phyloP scores from a whole-genome alignment of 169 alveolate species.

The Blepharisma undulans region DNA sequence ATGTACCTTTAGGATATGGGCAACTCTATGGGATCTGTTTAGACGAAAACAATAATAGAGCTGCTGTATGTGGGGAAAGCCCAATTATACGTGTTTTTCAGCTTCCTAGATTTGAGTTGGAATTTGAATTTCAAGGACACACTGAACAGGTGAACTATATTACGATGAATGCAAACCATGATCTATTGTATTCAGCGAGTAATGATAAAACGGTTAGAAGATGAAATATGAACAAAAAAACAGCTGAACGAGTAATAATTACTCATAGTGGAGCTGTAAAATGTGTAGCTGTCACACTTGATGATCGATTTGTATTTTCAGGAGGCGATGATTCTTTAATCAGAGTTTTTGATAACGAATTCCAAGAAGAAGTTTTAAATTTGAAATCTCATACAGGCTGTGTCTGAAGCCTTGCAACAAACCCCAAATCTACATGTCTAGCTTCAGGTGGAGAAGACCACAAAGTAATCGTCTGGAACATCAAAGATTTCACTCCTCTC shows the following conservation, averaged over 20 bases:
- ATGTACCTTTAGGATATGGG: constrained; percentile 8
- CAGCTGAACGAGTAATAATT: neutral
- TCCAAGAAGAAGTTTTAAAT: neutral
- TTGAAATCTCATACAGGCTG: constrained; percentile 15
- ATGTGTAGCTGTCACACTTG: neutral
- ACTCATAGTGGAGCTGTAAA: neutral
- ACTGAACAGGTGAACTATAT: neutral
- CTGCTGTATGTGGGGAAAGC: neutral
- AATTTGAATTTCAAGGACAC: neutral
- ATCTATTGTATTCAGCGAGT: constrained; percentile 79
- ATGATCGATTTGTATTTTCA: neutral
- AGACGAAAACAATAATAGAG: neutral
- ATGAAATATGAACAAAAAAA: constrained; percentile 78
- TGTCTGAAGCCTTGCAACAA: neutral
- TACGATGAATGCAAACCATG: neutral
- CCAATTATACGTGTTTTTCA: neutral
- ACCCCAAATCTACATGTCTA: neutral
- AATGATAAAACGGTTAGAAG: constrained; percentile 83
- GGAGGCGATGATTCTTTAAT: constrained; percentile 25
- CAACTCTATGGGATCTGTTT: neutral
- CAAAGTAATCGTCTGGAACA: constrained; percentile 83
- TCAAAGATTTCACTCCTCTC: neutral
- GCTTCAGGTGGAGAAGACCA: constrained; percentile 87
- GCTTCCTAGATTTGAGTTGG: constrained; percentile 30
- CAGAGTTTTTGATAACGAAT: neutral